Evolutionary conservation across 2,329 filamentous ascomycete species (phyloP), one percentile per base, ranked within the genome.

Genomic region (Calcarisporium arbuscula): DNA sequence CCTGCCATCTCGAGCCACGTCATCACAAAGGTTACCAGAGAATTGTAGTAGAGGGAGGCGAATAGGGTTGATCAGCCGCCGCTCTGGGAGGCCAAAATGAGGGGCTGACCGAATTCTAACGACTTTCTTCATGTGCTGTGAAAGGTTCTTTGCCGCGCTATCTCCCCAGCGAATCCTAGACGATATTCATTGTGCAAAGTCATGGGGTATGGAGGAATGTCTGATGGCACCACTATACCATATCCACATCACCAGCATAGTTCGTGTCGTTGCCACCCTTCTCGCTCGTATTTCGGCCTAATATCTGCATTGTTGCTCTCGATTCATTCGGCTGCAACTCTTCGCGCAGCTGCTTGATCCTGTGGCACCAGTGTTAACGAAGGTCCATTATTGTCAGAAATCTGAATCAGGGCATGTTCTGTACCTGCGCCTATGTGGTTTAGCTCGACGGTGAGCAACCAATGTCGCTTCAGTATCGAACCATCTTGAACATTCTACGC

Each of bases 401-500:
- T 15, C 10, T 18, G 8, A n/a, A 9, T n/a, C 9, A 15, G 19
- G 44, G 45, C n/a, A n/a, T n/a, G n/a, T n/a, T n/a, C n/a, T n/a
- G 17, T 31, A 54, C 85, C 84, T 83, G 68, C 88, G 78, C 74
- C 89, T 95, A 64, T 98, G 92, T 45, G 85, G 86, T 65, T 95
- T 98, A 49, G 86, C 87, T 59, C 83, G 86, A 38, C 71, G 70
- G 62, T 98, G 92, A 19, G 76, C 70, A 22, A 72, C 68, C 38
- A 94, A 67, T 49, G 85, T 94, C 49, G 74, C 61, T 46, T 92
- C 84, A 32, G 80, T 83, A 59, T 96, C 90, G 58, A 94, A 96
- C 82, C 86, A 96, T 66, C 94, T 96, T 43, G 92, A 83, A 60
- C 92, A n/a, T n/a, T n/a, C n/a, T n/a, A n/a, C n/a, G n/a, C n/a